phyloP scores from a whole-genome alignment of 495 filamentous ascomycete species.

The Margaritispora aquatica region DNA sequence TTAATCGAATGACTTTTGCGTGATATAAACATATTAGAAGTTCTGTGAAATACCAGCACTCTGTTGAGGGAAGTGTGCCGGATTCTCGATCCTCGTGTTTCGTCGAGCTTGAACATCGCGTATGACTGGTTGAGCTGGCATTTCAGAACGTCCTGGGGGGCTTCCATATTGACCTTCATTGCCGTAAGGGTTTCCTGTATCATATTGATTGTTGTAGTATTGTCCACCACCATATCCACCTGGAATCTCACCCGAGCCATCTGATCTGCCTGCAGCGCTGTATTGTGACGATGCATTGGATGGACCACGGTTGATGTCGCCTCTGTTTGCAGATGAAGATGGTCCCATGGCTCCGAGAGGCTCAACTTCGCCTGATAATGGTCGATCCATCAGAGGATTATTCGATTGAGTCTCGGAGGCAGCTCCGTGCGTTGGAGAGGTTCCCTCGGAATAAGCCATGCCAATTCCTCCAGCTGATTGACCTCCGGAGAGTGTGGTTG shows the following conservation, averaged over 20 bases:
- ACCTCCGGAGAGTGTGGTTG: constrained; percentile 82
- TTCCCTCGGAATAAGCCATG: constrained; percentile 69
- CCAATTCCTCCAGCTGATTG: constrained; percentile 47
- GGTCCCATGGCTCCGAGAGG: constrained; percentile 75
- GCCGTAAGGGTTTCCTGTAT: constrained; percentile 33
- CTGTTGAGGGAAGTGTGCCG: constrained; percentile 78
- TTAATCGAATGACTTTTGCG: constrained; percentile 5
- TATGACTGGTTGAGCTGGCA: constrained; percentile 69
- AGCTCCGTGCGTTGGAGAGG: constrained; percentile 62
- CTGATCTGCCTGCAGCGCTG: constrained; percentile 74
- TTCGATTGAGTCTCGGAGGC: constrained; percentile 69
- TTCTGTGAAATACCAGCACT: constrained; percentile 98
- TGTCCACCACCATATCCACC: constrained; percentile 37
- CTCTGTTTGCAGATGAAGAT: constrained; percentile 52
- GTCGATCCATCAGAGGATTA: constrained; percentile 59
- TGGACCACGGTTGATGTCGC: constrained; percentile 76
- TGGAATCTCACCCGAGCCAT: constrained; percentile 70
- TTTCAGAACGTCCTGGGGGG: constrained; percentile 26
- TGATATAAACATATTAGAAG: constrained; percentile 49
- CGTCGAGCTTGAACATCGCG: constrained; percentile 87
- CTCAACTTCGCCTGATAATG: constrained; percentile 63
- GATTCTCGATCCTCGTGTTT: constrained; percentile 91
- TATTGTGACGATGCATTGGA: constrained; percentile 97
- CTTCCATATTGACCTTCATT: constrained; percentile 34
- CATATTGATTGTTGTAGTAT: constrained; percentile 46